Evolutionary conservation across 139 green algal genomes (phyloP), one percentile per base, ranked within the genome.

Genomic region (Chlorella sp.): DNA sequence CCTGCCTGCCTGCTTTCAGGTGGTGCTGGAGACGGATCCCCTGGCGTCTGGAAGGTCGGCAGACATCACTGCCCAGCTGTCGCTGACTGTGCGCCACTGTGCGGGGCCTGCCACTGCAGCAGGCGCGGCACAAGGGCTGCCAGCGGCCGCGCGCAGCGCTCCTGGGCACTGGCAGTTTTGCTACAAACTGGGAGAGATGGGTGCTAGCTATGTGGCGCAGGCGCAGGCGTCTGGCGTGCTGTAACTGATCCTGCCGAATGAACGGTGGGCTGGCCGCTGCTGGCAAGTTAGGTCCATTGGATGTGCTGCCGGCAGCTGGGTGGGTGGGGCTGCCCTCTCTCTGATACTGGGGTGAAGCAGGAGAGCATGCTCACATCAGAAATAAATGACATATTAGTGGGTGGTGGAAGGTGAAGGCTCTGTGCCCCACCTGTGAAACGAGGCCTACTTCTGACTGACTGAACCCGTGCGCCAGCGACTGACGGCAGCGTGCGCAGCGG

Each of bases 11-110:
- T 36, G 15, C 18, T 53, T 86, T 64, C 64, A 88, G 83, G 21
- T 68, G 37, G 83, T 88, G 24, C n/a, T 88, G 26, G 83, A 88
- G 18, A 37, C 64, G 12, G 83, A 88, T 61, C 83, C 83, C 16
- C 83, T 88, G 5, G 83, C 61, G 37, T 88, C 64, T 16, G 83
- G 83, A 37, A 36, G 37, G 5, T 78, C 83, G 21, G 83, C 83
- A 39, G 83, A 88, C 37, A 28, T 61, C 16, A 88, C 83, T 0
- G 83, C 61, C 24, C 37, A 28, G n/a, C 36, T 88, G 61, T 11
- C 68, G 12, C 36, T 88, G 1, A 61, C 30, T 18, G 57, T 69
- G 37, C n/a, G 81, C 12, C 57, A 75, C 16, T 37, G 36, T 22
- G 81, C 53, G 32, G 21, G 53, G 3, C 53, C 81, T 24, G 57